A percentile compares a stretch with the other conserved stretches of the same genome.
Evolutionary conservation across 2,329 filamentous ascomycete species (phyloP).

Genomic region (Calonectria montana): DNA sequence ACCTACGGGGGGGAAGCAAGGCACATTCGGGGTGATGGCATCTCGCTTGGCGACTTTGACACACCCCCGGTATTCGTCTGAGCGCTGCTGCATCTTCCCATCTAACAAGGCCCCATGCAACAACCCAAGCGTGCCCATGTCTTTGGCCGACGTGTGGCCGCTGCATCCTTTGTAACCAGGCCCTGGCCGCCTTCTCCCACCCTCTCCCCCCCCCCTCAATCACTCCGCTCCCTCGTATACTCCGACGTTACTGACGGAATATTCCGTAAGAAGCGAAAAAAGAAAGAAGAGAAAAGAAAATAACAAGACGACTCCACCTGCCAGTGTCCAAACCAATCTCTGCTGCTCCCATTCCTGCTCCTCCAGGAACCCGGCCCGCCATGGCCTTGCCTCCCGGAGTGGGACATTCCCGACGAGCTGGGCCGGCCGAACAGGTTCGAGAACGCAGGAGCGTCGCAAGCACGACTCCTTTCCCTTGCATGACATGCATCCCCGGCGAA

Average conservation of each 20-base stretch:
- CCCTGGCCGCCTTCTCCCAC: not conserved
- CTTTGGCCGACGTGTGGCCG: conserved; percentile 17
- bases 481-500: not conserved
- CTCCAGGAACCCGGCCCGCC: not conserved
- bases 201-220: not conserved
- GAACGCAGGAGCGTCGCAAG: not conserved
- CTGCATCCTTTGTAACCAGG: not conserved
- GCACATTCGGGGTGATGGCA: not conserved
- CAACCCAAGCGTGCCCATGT: not conserved
- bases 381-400: not conserved
- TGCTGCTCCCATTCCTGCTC: not conserved
- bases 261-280: not conserved
- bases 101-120: not conserved
- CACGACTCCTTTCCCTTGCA: not conserved
- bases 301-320: not conserved
- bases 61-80: not conserved
- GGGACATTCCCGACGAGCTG: not conserved
- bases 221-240: not conserved
- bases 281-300: not conserved
- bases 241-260: not conserved
- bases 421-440: not conserved
- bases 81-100: conserved; percentile 16
- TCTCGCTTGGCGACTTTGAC: not conserved
- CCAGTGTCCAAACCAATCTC: not conserved
- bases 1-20: not conserved